Evolutionary conservation across 768 basidiomycete genomes (phyloP).

Genomic region (Kwoniella europaea): DNA sequence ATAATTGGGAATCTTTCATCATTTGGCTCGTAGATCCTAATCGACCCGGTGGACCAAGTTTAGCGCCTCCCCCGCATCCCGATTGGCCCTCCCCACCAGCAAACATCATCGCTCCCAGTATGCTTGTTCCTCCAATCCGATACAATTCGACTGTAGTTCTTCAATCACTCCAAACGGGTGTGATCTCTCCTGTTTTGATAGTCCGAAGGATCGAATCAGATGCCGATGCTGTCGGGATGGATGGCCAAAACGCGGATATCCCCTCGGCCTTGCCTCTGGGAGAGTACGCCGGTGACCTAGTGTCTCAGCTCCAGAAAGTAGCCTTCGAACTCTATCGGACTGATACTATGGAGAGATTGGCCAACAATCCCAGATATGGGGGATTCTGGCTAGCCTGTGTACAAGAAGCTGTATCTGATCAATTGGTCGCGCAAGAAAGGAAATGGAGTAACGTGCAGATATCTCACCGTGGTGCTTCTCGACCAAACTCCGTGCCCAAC

Average conservation of each 20-base stretch:
- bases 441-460: constrained; percentile 35
- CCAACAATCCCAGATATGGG: constrained; percentile 29
- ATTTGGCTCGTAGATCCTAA: constrained; percentile 97
- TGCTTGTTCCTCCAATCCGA: constrained; percentile 85
- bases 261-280: constrained; percentile 62
- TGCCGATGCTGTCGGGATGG: constrained; percentile 86
- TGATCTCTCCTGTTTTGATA: constrained; percentile 89
- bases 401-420: constrained; percentile 37
- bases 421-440: constrained; percentile 30
- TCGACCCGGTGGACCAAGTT: constrained; percentile 73
- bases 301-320: constrained; percentile 93
- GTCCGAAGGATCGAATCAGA: constrained; percentile 92
- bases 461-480: constrained; percentile 27
- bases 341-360: constrained; percentile 11
- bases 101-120: constrained; percentile 75
- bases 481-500: constrained; percentile 33
- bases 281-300: constrained; percentile 90
- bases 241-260: constrained; percentile 72
- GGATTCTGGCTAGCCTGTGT: constrained; percentile 50
- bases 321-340: constrained; percentile 54
- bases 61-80: constrained; percentile 79
- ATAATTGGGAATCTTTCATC: constrained; percentile 69
- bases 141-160: constrained; percentile 96
- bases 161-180: constrained; percentile 91
- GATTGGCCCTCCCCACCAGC: constrained; percentile 93